Evolutionary conservation across 768 basidiomycete species (phyloP).

Genomic region (Tulasnella sp.): DNA sequence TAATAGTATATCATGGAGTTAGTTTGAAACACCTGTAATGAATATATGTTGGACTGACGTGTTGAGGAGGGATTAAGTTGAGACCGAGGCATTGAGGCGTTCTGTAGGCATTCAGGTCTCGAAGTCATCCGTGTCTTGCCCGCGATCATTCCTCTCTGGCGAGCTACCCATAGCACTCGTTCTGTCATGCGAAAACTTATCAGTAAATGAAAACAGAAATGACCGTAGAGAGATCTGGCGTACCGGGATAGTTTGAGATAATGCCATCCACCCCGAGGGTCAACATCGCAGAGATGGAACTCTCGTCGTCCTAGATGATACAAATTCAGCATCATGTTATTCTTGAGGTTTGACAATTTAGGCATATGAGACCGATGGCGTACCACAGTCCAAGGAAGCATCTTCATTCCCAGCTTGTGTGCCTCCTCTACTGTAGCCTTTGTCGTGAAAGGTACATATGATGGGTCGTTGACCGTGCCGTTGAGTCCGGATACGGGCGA

Average conservation of each 20-base stretch:
- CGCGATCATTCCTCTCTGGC: neutral
- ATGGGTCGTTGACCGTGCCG: slow-evolving; percentile 21
- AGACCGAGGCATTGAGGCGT: neutral
- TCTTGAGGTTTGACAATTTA: too few relatives aligned
- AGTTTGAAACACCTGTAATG: too few relatives aligned
- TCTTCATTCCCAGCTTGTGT: slow-evolving; percentile 48
- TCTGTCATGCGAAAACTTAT: neutral
- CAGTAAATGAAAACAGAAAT: neutral
- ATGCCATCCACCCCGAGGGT: neutral
- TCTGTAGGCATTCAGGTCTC: neutral
- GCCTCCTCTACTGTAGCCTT: slow-evolving; percentile 57
- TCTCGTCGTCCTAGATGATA: neutral
- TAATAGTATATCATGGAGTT: too few relatives aligned
- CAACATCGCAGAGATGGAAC: neutral
- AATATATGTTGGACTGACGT: too few relatives aligned
- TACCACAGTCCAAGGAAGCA: slow-evolving; percentile 65
- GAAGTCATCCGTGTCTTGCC: neutral
- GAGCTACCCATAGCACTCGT: neutral
- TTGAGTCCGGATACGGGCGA: slow-evolving; percentile 37
- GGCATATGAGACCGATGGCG: too few relatives aligned
- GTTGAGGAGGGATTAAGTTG: too few relatives aligned
- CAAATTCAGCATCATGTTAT: neutral
- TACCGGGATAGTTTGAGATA: slow-evolving; percentile 3
- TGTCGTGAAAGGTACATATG: slow-evolving; percentile 50
- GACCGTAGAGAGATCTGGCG: neutral